Conservation (phyloP, 768 basidiomycete species). For the Lyophyllum shimeji region DNA sequence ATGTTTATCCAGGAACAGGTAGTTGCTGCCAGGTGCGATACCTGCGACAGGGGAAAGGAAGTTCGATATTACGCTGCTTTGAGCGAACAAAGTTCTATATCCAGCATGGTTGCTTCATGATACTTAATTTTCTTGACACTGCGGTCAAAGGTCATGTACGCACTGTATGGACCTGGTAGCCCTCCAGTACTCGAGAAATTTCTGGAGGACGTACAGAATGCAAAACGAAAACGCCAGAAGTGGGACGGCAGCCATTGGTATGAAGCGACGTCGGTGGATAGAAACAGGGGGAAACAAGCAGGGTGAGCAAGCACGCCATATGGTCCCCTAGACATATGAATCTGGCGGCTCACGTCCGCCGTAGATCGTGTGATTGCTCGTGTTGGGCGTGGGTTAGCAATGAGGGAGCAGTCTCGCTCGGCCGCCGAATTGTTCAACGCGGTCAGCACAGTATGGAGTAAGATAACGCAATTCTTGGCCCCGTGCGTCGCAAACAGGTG, state of each 20-base stretch:
- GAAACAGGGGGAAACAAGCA: too few relatives aligned
- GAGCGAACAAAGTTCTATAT: conserved; percentile 26
- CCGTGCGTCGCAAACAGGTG: too few relatives aligned
- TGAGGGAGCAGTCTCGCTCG: neutral
- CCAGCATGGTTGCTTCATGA: conserved; percentile 31
- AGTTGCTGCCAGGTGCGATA: conserved; percentile 30
- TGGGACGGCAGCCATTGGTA: conserved; percentile 5
- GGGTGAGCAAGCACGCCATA: too few relatives aligned
- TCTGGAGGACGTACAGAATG: conserved; percentile 21
- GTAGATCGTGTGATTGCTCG: neutral
- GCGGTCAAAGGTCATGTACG: neutral
- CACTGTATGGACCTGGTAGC: conserved; percentile 29
- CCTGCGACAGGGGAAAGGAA: conserved; percentile 27
- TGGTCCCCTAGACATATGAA: too few relatives aligned
- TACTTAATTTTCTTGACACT: neutral
- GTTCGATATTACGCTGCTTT: conserved; percentile 21
- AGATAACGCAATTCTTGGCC: too few relatives aligned
- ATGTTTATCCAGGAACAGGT: conserved; percentile 29
- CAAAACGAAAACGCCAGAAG: conserved; percentile 16
- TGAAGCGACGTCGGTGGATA: neutral
- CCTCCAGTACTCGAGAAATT: conserved; percentile 20
- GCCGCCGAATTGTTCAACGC: neutral
- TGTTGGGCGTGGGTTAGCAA: neutral
- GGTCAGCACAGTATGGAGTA: too few relatives aligned
- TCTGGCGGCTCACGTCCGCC: too few relatives aligned